Base-by-base conservation (phyloP, 1,284 basidiomycete species). In the Apiotrichum gamsii region DNA sequence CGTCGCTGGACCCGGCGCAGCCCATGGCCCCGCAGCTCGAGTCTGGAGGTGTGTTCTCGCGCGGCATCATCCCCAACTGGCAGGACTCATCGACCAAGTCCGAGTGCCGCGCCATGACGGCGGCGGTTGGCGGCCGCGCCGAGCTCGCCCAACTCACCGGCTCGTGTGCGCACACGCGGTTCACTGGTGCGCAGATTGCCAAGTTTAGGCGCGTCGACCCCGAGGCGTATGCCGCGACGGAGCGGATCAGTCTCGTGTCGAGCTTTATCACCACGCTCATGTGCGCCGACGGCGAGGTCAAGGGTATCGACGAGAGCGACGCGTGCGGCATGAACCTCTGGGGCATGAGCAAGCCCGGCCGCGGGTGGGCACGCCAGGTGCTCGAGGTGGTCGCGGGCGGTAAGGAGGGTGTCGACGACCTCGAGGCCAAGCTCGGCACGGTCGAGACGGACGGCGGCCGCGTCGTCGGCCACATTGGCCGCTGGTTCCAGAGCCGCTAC, bases 281-380 rank as follows among this genome's bases (percentile, higher is more conserved):
- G 62, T 74, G 73, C 45, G 66, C 72, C 0, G 76, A 76, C 19
- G 70, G 72, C 24, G 69, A 71, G 43, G 60, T 73, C 30, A 72
- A 72, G 51, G 69, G 68, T 8, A 69, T 71, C 38, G 72, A 73
- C 44, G 71, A 72, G 59, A 60, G 57, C 25, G 90, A 93, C 67
- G 89, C 88, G 2, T 90, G 87, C 62, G 90, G 90, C 0, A 93
- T 90, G 89, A 93, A 91, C 66, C 73, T 93, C 36, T 75, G 73
- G 65, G 67, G 73, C 54, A 85, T 85, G 82, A 74, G 86, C 55
- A 78, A 84, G 24, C 65, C 81, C 32, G 77, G 80, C 13, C 80
- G 81, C 70, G 81, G 80, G 64, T 88, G 84, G 85, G 77, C 83
- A 55, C 75, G 81, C 52, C 57, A 72, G 38, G 69, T 86, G 38